Conservation (phyloP, 2,329 filamentous ascomycete genomes). For the Helotiales sp. region DNA sequence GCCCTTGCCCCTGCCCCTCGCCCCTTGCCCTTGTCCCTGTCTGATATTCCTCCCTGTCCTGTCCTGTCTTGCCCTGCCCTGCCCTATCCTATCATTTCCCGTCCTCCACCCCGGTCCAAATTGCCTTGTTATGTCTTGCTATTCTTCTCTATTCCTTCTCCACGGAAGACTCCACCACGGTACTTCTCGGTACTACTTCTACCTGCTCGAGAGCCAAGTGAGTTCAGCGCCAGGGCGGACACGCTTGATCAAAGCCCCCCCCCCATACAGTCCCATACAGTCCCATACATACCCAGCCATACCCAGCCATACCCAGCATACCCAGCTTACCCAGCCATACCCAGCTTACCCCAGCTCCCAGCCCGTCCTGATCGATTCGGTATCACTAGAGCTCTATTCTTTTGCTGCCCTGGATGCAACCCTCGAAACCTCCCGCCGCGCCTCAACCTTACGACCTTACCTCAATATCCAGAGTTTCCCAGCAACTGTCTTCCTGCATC, state of each 20-base stretch:
- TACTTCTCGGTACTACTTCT: slow-evolving; percentile 6
- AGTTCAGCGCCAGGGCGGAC: not conserved
- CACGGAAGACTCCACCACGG: slow-evolving; percentile 1
- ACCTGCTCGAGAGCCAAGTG: not conserved
- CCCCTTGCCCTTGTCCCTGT: not conserved
- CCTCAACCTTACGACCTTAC: slow-evolving; percentile 14
- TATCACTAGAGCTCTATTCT: slow-evolving; percentile 8
- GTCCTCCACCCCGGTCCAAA: not conserved
- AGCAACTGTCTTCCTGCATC: not conserved
- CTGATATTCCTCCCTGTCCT: not conserved
- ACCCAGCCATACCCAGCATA: too few species aligned
- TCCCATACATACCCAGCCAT: too few species aligned
- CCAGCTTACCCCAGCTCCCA: too few species aligned
- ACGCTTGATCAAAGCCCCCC: not conserved
- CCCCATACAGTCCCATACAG: too few species aligned
- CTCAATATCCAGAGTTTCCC: not conserved
- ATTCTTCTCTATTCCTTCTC: not conserved
- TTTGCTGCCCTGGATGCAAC: slow-evolving; percentile 14
- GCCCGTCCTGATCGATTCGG: slow-evolving; percentile 8
- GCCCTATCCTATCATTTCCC: not conserved
- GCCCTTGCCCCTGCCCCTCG: not conserved
- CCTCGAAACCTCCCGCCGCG: slow-evolving; percentile 15
- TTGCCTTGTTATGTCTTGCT: not conserved
- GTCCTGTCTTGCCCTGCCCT: slow-evolving; percentile 1
- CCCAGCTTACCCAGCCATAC: too few species aligned